These are phyloP conservation scores for Lizonia empirigonia DNA, from an alignment of 2,329 filamentous ascomycete genomes.

Conservation along the genomic window DNA sequence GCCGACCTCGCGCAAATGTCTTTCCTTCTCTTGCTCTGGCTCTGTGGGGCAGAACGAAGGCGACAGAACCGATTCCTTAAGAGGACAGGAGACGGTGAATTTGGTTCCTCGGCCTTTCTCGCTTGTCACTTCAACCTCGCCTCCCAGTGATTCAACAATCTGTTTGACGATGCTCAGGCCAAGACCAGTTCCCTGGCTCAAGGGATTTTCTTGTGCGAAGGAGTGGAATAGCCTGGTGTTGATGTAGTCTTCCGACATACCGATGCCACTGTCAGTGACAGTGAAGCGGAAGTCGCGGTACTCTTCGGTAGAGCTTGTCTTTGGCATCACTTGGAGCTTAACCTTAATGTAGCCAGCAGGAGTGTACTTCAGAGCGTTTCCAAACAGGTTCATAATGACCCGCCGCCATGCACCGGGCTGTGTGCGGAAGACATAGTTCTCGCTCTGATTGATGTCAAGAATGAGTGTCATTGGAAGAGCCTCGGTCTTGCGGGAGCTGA, in stretches of 20 bases:
- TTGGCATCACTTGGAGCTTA: constrained; percentile 41
- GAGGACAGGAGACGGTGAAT: constrained; percentile 44
- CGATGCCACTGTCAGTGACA: constrained; percentile 48
- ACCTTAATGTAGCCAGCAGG: constrained; percentile 45
- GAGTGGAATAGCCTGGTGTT: constrained; percentile 46
- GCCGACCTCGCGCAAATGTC: constrained; percentile 26
- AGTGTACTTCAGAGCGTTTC: constrained; percentile 50
- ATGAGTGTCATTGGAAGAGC: constrained; percentile 38
- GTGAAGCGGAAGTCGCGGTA: constrained; percentile 39
- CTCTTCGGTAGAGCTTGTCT: constrained; percentile 26
- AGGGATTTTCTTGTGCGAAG: constrained; percentile 48
- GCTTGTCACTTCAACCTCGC: constrained; percentile 46
- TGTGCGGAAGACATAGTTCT: constrained; percentile 46
- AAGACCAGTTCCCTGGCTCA: constrained; percentile 48
- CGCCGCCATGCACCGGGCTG: constrained; percentile 48
- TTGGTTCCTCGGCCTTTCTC: constrained; percentile 46
- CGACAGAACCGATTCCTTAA: constrained; percentile 40
- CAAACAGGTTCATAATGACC: constrained; percentile 49
- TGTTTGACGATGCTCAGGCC: constrained; percentile 50
- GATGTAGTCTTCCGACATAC: constrained; percentile 49
- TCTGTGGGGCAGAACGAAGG: constrained; percentile 31
- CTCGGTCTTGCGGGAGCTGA: constrained; percentile 22
- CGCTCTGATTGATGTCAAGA: constrained; percentile 44
- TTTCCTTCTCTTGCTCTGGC: constrained; percentile 32
- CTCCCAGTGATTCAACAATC: constrained; percentile 46